Percentiles rank a stretch among this genome's conserved stretches.
phyloP scores from a whole-genome alignment of 139 green algal species.

The Desmodesmus armatus region DNA sequence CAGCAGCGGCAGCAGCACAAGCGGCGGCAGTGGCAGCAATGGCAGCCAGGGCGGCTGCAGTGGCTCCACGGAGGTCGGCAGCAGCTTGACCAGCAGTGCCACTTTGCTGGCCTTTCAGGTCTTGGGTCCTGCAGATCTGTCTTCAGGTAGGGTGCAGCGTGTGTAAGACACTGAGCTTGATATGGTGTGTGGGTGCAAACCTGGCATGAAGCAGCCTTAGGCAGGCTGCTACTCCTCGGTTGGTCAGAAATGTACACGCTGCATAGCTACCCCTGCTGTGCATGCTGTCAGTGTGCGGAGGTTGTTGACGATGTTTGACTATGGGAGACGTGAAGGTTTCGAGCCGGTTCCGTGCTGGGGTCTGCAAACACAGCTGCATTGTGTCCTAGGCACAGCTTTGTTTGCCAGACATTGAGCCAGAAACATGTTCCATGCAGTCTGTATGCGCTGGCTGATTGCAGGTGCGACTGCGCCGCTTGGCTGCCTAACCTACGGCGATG shows the following conservation, averaged over 20 bases:
- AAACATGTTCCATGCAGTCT: not conserved
- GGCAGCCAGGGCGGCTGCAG: not conserved
- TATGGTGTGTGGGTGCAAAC: no score
- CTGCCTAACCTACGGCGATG: not conserved
- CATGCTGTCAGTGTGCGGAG: no score
- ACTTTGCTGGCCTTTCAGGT: conserved; percentile 5
- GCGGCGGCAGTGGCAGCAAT: not conserved
- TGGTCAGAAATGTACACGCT: no score
- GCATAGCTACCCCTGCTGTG: no score
- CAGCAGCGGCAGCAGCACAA: conserved; percentile 25
- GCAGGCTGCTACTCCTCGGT: no score
- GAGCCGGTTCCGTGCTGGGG: no score
- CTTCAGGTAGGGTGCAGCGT: no score
- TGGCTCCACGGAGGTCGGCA: not conserved
- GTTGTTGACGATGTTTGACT: no score
- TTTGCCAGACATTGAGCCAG: not conserved
- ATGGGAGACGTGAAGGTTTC: no score
- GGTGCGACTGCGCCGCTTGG: not conserved
- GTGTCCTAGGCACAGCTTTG: not conserved
- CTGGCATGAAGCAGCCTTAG: no score
- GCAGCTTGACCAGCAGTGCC: not conserved
- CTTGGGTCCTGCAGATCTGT: conserved; percentile 1
- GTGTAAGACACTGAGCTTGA: no score
- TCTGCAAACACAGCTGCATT: not conserved
- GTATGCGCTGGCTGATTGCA: not conserved